Evolutionary conservation across 2,329 filamentous ascomycete genomes (phyloP).

Genomic region (Ophiostoma himal-ulmi): DNA sequence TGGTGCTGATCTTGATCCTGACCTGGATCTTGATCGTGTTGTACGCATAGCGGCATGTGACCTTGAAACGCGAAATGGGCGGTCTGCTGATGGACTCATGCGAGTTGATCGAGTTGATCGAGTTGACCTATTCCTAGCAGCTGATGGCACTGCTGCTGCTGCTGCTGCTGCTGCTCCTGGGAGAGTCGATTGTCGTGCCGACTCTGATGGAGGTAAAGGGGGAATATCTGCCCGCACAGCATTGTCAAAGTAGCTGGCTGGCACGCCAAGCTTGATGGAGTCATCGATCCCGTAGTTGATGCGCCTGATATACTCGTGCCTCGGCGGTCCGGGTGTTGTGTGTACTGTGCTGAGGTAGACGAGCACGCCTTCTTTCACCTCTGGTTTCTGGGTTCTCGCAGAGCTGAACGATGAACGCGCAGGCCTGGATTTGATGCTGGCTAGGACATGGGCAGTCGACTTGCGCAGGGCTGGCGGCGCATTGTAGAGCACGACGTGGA

Average conservation of each 20-base stretch:
- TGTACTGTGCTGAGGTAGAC: conserved; percentile 38
- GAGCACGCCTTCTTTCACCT: conserved; percentile 25
- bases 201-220: background rate
- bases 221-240: background rate
- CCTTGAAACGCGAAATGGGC: background rate
- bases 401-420: background rate
- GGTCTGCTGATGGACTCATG: background rate
- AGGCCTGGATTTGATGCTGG: background rate
- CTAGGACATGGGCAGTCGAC: background rate
- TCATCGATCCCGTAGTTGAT: conserved; percentile 38
- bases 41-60: background rate
- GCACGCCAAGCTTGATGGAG: conserved; percentile 33
- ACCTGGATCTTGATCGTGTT: too few species aligned
- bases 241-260: conserved; percentile 3
- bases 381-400: background rate
- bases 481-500: conserved; percentile 27
- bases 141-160: background rate
- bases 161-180: background rate
- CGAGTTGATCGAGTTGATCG: background rate
- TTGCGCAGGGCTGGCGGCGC: conserved; percentile 24
- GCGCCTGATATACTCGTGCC: conserved; percentile 38
- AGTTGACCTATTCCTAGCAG: background rate
- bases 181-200: background rate
- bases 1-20: background rate
- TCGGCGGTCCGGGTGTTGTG: conserved; percentile 34